phyloP scores from a whole-genome alignment of 805 yeast genomes.

The Blastobotrys terrestris region DNA sequence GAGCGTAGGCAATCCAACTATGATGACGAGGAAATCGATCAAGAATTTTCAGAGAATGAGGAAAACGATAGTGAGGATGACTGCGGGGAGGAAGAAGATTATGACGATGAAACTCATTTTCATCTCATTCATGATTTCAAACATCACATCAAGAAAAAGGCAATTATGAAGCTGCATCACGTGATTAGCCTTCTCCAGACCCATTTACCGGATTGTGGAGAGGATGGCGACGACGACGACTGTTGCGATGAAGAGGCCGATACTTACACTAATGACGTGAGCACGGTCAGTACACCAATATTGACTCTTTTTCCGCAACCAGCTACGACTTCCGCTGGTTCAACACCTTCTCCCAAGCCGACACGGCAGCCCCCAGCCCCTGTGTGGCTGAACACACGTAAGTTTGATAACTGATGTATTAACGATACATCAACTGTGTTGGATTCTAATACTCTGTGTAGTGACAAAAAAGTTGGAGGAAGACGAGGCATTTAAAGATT shows the following conservation, averaged over 20 bases:
- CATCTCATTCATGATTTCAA: not conserved
- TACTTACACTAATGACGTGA: not conserved
- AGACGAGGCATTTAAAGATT: not conserved
- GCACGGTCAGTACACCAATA: not conserved
- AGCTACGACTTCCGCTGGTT: not conserved
- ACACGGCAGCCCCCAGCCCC: not conserved
- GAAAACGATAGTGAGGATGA: slow-evolving; percentile 6
- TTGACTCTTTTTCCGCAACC: not conserved
- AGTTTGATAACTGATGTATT: too few relatives aligned
- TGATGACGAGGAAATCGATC: not conserved
- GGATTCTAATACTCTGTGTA: not conserved
- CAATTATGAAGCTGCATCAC: not conserved
- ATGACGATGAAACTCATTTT: not conserved
- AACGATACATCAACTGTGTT: too few relatives aligned
- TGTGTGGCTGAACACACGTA: not conserved
- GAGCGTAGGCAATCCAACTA: not conserved
- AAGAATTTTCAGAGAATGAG: too few relatives aligned
- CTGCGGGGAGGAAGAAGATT: slow-evolving; percentile 6
- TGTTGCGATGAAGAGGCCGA: slow-evolving; percentile 3
- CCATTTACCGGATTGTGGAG: not conserved
- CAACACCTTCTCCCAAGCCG: too few relatives aligned
- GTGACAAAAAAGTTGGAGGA: not conserved
- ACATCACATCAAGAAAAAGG: not conserved
- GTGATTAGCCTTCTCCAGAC: not conserved
- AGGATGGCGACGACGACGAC: not conserved